Conservation (phyloP, 306 rosid species). For the Bauhinia variegata region DNA sequence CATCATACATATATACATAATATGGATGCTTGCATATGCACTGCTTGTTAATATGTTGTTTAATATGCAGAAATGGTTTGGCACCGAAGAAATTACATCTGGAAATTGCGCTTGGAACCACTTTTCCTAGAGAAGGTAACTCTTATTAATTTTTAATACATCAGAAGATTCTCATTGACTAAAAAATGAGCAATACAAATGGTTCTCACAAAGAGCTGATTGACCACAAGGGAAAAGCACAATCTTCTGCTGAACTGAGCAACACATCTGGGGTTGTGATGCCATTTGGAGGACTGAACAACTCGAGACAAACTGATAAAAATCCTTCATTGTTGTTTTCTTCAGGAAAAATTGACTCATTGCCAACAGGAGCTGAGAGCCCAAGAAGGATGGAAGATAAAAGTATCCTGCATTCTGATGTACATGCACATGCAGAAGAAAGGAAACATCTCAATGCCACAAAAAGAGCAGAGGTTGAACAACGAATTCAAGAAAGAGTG, state of each 20-base stretch:
- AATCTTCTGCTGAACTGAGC: constrained; percentile 65
- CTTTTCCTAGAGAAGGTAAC: constrained; percentile 77
- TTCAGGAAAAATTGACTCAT: constrained; percentile 62
- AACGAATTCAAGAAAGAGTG: constrained; percentile 59
- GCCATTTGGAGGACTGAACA: constrained; percentile 67
- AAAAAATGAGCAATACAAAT: constrained; percentile 48
- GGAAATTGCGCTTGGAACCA: constrained; percentile 89
- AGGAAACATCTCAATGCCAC: constrained; percentile 48
- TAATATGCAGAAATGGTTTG: constrained; percentile 80
- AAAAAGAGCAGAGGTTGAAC: constrained; percentile 63
- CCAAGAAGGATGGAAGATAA: constrained; percentile 57
- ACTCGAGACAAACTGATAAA: constrained; percentile 61
- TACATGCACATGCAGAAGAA: constrained; percentile 53
- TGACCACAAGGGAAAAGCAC: constrained; percentile 76
- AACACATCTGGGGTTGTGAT: constrained; percentile 55
- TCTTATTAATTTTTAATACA: constrained; percentile 8
- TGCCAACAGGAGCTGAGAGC: constrained; percentile 64
- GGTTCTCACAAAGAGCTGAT: constrained; percentile 65
- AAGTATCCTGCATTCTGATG: constrained; percentile 50
- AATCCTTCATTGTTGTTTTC: constrained; percentile 52
- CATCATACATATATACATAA: not conserved
- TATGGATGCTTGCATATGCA: no score
- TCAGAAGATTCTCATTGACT: constrained; percentile 27
- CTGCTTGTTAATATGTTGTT: constrained; percentile 32
- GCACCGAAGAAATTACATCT: constrained; percentile 96